Evolutionary conservation across 2,329 filamentous ascomycete genomes (phyloP), one percentile per base, ranked within the genome.

Genomic region (Arachnomyces sp.): DNA sequence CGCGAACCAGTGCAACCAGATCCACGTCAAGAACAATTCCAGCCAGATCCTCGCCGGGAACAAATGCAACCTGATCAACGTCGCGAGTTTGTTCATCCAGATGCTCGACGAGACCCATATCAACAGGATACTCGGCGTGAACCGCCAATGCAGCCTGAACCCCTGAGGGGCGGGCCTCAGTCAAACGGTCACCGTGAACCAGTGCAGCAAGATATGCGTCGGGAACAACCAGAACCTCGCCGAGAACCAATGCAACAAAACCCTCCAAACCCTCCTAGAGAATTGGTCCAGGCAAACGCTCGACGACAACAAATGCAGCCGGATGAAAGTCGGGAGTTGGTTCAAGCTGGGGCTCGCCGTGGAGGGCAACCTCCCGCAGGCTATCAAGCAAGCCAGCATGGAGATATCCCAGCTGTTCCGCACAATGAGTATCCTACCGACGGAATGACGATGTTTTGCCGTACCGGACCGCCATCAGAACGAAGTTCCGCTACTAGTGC

Each of bases 391-490:
- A 76, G 79, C 43, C 80, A 88, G 48, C 74, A 76, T 51, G 74
- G 73, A 2, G 73, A 80, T 16, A 77, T 85, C 44, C 72, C 79
- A 3, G 65, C 77, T 11, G 76, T 94, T 2, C 88, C 90, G 11
- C 88, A 95, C 54, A 93, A 96, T 52, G 87, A 92, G 7, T 95
- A 95, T 58, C 89, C 90, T 0, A 78, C 83, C 61, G 90, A 96
- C 58, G 90, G 89, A 3, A 96, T 96, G 88, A 95, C 90, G 0
- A 94, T 96, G 77, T 82, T 95, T 47, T 96, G 90, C 63, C 80
- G 88, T 44, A 81, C 84, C 30, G 83, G 80, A 3, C 76, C 81
- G 30, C 74, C 74, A 36, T 82, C 79, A n/a, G 79, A 81, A 65
- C 77, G 66, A 63, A 88, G 73, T 63, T 82, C 81, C 17, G 73